Base-by-base conservation (phyloP, 2,329 filamentous ascomycete species). In the Escovopsis sp. region DNA sequence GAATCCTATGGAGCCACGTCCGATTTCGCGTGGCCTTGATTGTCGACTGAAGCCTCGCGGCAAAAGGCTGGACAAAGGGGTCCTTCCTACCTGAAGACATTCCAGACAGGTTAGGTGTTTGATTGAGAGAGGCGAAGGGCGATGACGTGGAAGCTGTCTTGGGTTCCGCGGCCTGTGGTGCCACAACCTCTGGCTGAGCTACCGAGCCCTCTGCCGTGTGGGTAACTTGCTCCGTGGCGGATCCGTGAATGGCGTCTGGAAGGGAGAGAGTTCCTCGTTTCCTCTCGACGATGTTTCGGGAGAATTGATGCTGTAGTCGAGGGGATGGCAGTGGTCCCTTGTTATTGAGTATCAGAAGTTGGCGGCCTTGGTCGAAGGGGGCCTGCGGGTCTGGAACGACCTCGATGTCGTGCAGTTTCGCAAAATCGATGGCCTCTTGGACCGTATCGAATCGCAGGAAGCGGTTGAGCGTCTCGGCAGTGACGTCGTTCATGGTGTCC, bases 391-490 rank as follows among this genome's bases (percentile, higher is more conserved):
- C 57, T 29, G 56, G 46, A 1, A 66, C 59, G 40, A 79, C 77
- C 16, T 65, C 59, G 27, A 80, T 61, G 8, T 66, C 66, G 43
- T 78, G 72, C n/a, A 68, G 58, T 49, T 74, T 68, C 1, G 75
- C 76, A 56, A 85, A 79, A 1, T 70, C 65, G 13, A 81, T 66
- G 8, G 83, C 79, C 44, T 86, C 76, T 29, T 72, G 60, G 43
- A 80, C 70, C 0, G 72, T 75, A 47, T 85, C 83, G 48, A 85
- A 87, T 13, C 68, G 65, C n/a, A 81, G 61, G 46, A 73, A 71
- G 8, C 58, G 60, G 51, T 78, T 78, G 24, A 81, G 57, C 5
- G 66, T 67, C 0, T 62, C 56, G 0, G 74, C 66, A 1, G 74
- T 79, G 37, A 80, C 68, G 47, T 81, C 76, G 48, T 72, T 75